These are phyloP conservation scores for Phytophthora boehmeriae DNA, from an alignment of 352 stramenopile genomes.

Conservation along the genomic window DNA sequence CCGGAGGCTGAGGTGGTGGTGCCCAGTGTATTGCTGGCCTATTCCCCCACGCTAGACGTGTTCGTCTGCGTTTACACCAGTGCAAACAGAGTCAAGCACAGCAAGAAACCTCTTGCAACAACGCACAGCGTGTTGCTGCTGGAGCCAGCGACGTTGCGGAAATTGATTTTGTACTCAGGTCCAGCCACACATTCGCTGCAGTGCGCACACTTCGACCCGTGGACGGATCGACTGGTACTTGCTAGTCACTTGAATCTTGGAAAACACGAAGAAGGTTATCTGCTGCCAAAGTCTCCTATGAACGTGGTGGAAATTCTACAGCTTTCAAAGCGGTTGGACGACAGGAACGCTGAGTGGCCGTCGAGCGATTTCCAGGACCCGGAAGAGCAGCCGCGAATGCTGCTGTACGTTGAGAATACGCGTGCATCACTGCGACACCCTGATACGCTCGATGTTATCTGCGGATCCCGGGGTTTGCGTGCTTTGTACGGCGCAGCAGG, in stretches of 20 bases:
- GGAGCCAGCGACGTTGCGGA: slow-evolving; percentile 63
- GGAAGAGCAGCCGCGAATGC: slow-evolving; percentile 14
- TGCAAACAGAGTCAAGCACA: slow-evolving; percentile 11
- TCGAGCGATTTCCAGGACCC: not conserved
- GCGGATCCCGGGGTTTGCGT: slow-evolving; percentile 25
- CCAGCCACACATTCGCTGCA: slow-evolving; percentile 45
- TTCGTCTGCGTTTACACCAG: slow-evolving; percentile 68
- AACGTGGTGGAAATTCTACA: slow-evolving; percentile 61
- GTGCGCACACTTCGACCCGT: slow-evolving; percentile 49
- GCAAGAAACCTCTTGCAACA: slow-evolving; percentile 6
- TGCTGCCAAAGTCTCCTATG: slow-evolving; percentile 28
- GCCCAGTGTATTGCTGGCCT: slow-evolving; percentile 42
- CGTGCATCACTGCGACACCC: slow-evolving; percentile 39
- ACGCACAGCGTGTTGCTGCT: slow-evolving; percentile 62
- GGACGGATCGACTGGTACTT: slow-evolving; percentile 49
- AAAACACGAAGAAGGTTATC: not conserved
- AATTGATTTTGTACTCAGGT: slow-evolving; percentile 57
- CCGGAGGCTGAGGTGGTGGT: slow-evolving; percentile 15
- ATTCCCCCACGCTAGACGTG: slow-evolving; percentile 49
- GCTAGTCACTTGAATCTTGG: slow-evolving; percentile 23
- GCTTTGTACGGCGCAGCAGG: slow-evolving; percentile 46
- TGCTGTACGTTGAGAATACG: slow-evolving; percentile 63
- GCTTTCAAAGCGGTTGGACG: slow-evolving; percentile 46
- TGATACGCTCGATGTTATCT: slow-evolving; percentile 44
- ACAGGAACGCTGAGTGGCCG: slow-evolving; percentile 3